Base-by-base conservation (phyloP, 495 filamentous ascomycete species). In the Apiosordaria backusii region DNA sequence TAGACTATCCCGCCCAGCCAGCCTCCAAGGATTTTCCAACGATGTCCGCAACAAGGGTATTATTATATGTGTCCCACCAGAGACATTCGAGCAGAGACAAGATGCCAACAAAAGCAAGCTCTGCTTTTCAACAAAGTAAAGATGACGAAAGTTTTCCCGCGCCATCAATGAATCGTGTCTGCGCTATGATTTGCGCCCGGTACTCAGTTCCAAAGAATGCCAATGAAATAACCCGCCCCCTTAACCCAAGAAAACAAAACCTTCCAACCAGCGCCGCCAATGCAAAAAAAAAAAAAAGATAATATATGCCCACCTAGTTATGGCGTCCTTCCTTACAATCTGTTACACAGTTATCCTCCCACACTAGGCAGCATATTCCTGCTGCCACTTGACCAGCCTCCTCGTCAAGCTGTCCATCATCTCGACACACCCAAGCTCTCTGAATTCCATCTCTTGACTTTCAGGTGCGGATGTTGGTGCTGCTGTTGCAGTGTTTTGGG, bases 391-490 rank as follows among this genome's bases (percentile, higher is more conserved):
- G 65, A 93, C 83, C 67, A 93, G 74, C 72, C 90, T 83, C 62
- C 88, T 85, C 29, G 89, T 92, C 74, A 93, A 78, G 68, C 85
- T 84, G 74, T 92, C 90, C 90, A 92, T 93, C 90, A 92, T 93
- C 72, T 91, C 89, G 60, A 90, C 75, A 72, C 87, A 90, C 64
- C 80, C 87, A 59, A 92, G 74, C 16, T 88, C 86, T 63, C 85
- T 88, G 74, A 92, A 93, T 3, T 89, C 80, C 57, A 68, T 73
- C 57, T 79, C 84, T 54, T 79, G 63, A 1, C 52, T 16, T 23
- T 35, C 29, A 0, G 50, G 22, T 1, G 58, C 65, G 35, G 26
- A 24, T 25, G 61, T 10, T 63, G 58, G 35, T 29, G 58, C 10
- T 7, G 18, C 24, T 6, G 45, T 27, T 21, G 29, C 19, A 1